Conservation (phyloP, 768 basidiomycete species). For the Leccinum subgranulosum region DNA sequence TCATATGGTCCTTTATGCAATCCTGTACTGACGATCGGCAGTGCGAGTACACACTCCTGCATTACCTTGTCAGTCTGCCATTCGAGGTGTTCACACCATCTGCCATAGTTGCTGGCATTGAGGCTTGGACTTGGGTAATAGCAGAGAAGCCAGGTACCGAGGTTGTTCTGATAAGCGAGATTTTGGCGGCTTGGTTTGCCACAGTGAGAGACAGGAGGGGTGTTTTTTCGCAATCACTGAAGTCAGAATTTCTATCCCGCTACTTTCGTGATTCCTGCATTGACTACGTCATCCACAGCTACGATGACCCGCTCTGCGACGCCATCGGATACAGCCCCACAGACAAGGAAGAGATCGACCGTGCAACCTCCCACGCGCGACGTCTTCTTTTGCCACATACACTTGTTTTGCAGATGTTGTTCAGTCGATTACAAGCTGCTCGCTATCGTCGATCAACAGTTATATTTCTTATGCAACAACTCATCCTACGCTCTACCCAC, state of each 20-base stretch:
- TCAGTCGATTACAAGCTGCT: constrained; percentile 91
- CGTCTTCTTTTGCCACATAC: constrained; percentile 80
- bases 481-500: constrained; percentile 78
- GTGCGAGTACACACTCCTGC: constrained; percentile 84
- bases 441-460: constrained; percentile 82
- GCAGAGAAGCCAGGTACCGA: constrained; percentile 81
- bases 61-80: constrained; percentile 83
- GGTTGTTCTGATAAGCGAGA: constrained; percentile 79
- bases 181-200: constrained; percentile 83
- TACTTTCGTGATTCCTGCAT: background rate
- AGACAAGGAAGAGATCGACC: constrained; percentile 79
- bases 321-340: constrained; percentile 89
- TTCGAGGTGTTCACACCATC: constrained; percentile 87
- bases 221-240: constrained; percentile 74
- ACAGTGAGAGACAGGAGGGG: constrained; percentile 78
- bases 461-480: constrained; percentile 78
- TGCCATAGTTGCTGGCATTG: constrained; percentile 82
- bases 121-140: constrained; percentile 96
- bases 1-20: background rate
- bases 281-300: constrained; percentile 45
- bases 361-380: constrained; percentile 63
- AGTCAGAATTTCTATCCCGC: constrained; percentile 51
- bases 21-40: constrained; percentile 29
- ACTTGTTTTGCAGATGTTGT: constrained; percentile 80
- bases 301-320: constrained; percentile 83